phyloP scores from a whole-genome alignment of 352 stramenopile genomes.

The Pythium aphanidermatum region DNA sequence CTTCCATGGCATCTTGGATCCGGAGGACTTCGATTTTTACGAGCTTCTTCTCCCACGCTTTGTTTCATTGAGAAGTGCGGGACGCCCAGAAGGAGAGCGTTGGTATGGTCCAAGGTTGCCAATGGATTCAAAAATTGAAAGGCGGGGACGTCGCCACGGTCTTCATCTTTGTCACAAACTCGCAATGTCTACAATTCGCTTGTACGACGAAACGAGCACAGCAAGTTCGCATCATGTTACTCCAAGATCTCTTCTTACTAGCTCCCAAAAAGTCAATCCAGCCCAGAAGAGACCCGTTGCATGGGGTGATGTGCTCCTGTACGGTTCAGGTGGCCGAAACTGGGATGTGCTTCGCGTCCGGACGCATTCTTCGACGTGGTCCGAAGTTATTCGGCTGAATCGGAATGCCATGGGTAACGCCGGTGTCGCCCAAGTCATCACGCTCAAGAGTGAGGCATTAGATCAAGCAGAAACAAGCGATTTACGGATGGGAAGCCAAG shows the following conservation, averaged over 20 bases:
- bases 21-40: conserved; percentile 82
- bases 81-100: conserved; percentile 71
- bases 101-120: conserved; percentile 76
- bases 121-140: conserved; percentile 55
- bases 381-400: conserved; percentile 79
- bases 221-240: conserved; percentile 80
- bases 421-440: conserved; percentile 82
- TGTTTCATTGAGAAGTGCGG: conserved; percentile 78
- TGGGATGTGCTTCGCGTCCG: conserved; percentile 83
- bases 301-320: conserved; percentile 73
- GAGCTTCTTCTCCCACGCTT: conserved; percentile 78
- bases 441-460: conserved; percentile 61
- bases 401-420: conserved; percentile 87
- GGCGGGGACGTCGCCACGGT: conserved; percentile 52
- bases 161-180: conserved; percentile 85
- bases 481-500: conserved; percentile 57
- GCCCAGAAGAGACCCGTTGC: conserved; percentile 73
- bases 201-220: conserved; percentile 85
- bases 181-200: conserved; percentile 81
- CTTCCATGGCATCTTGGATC: conserved; percentile 62
- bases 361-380: conserved; percentile 72
- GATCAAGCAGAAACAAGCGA: conserved; percentile 57
- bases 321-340: conserved; percentile 67
- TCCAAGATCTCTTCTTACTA: conserved; percentile 63
- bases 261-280: conserved; percentile 67